Evolutionary conservation across 148 eudicot genomes (phyloP), one percentile per base, ranked within the genome.

Genomic region (Nepenthes mirabilis): DNA sequence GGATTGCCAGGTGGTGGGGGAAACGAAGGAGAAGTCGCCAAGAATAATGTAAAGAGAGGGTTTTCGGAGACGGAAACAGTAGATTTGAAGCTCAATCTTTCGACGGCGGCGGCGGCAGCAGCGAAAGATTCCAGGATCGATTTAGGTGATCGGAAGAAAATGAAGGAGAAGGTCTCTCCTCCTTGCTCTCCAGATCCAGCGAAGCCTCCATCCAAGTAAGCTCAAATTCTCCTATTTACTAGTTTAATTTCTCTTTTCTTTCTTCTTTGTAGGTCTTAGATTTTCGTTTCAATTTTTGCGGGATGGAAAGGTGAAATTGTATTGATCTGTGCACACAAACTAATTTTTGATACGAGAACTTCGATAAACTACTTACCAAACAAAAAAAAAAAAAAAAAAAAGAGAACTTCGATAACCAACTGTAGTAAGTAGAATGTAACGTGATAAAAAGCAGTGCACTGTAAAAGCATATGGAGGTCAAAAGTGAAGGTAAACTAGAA

Each of bases 151-250:
- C 36, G 33, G 14, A 11, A 60, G 14, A 64, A 57, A 61, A 67
- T 64, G 37, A 68, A 68, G 64, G 76, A 72, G 43, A 72, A 76
- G 70, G 36, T 14, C 13, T 55, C 7, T 59, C 12, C 51, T 56
- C 4, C 36, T 53, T 1, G 48, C 23, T n/a, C 57, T 11, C 2
- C 56, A 37, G 79, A 79, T 43, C 72, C 73, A 36, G 45, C 67
- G 36, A 80, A 80, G 23, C 84, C 76, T 6, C 78, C 83, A 37
- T 65, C 81, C 67, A 80, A 80, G 84, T 80, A 77, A 37, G 79
- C 34, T 36, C 32, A 35, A 9, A 35, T 57, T 14, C 11, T 32
- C 14, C 8, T n/a, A 14, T 36, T 14, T 3, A 40, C 13, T 59
- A 1, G 33, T 32, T 60, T 33, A 14, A 33, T 9, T 47, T 3